Conservation (phyloP, 225 moss, liverwort and hornwort species). For the Neckera pumila region DNA sequence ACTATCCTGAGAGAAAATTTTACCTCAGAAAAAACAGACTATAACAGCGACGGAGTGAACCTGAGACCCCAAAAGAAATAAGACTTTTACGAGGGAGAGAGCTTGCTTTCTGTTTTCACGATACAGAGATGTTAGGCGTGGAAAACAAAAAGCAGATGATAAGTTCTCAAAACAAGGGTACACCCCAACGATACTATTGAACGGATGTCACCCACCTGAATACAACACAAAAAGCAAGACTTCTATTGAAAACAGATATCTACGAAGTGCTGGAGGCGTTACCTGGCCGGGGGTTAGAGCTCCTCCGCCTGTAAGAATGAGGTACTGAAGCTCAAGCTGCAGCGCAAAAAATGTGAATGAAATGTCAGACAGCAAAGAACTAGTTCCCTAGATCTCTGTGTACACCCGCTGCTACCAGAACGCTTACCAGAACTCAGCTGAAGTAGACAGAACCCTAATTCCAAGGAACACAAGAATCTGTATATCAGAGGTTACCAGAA, state of each 20-base stretch:
- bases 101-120: not conserved
- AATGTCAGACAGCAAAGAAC: not conserved
- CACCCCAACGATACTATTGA: not conserved
- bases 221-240: not conserved
- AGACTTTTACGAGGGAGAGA: not conserved
- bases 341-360: not conserved
- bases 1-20: not conserved
- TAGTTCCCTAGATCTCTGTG: not conserved
- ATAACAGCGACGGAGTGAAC: not conserved
- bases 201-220: not conserved
- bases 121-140: not conserved
- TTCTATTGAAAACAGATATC: not conserved
- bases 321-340: not conserved
- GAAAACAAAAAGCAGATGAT: not conserved
- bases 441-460: not conserved
- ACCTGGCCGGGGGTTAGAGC: not conserved
- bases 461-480: not conserved
- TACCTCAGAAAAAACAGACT: not conserved
- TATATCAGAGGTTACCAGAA: not conserved
- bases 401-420: not conserved
- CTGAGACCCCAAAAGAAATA: not conserved
- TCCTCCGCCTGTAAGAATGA: not conserved
- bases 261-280: not conserved
- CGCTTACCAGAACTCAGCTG: not conserved
- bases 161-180: not conserved